Evolutionary conservation across 2,329 filamentous ascomycete species (phyloP).

Genomic region (Metarhizium humberi): DNA sequence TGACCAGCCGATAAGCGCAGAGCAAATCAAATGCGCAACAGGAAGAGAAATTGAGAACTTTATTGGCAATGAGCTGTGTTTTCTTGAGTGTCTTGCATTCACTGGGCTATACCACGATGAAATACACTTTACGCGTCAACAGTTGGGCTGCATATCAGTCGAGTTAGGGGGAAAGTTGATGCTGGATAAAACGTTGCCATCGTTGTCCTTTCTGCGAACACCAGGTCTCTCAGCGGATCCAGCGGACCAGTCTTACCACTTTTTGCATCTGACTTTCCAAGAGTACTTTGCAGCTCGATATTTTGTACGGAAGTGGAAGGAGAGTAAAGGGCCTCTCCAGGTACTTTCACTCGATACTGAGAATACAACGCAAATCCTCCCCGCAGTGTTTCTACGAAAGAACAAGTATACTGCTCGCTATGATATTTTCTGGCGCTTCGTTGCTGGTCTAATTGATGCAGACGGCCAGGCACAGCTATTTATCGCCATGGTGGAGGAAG

Average conservation of each 20-base stretch:
- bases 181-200: too few species aligned
- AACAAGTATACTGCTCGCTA: conserved; percentile 30
- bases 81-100: conserved; percentile 26
- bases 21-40: not conserved
- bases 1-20: not conserved
- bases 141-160: conserved; percentile 4
- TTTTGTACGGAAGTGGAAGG: conserved; percentile 24
- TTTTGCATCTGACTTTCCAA: conserved; percentile 32
- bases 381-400: conserved; percentile 18
- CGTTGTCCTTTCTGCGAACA: conserved; percentile 27
- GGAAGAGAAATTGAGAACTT: conserved; percentile 9
- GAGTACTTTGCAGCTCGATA: conserved; percentile 32
- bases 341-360: not conserved
- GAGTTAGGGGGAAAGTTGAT: too few species aligned
- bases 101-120: conserved; percentile 22
- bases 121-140: conserved; percentile 19
- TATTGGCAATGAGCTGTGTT: conserved; percentile 10
- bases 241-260: conserved; percentile 22
- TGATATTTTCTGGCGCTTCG: conserved; percentile 33
- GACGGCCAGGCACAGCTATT: not conserved
- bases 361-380: conserved; percentile 9
- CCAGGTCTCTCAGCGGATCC: conserved; percentile 15
- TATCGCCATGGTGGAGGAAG: not conserved
- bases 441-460: conserved; percentile 24
- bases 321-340: too few species aligned